These are phyloP conservation scores for Parastagonospora nodorum DNA, from an alignment of 2,329 filamentous ascomycete species.

Conservation along the genomic window DNA sequence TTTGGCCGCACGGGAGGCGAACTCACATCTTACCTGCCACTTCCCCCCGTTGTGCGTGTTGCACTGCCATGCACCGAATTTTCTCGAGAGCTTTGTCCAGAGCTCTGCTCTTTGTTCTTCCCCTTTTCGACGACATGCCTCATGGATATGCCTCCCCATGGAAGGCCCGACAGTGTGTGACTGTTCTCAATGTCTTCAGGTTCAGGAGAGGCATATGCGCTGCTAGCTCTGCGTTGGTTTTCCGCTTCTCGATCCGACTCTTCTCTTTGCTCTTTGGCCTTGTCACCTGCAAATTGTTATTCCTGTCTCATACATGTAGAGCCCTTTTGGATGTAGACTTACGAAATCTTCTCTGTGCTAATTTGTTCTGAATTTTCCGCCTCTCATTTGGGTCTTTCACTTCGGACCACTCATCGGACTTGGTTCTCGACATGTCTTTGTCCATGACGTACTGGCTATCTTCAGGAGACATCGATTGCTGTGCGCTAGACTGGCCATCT, in stretches of 20 bases:
- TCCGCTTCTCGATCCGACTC: slow-evolving; percentile 65
- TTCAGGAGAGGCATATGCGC: slow-evolving; percentile 66
- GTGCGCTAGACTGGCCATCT: slow-evolving; percentile 16
- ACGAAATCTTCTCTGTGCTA: slow-evolving; percentile 79
- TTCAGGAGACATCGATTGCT: slow-evolving; percentile 20
- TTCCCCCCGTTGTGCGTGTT: slow-evolving; percentile 43
- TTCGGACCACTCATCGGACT: slow-evolving; percentile 69
- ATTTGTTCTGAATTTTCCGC: slow-evolving; percentile 75
- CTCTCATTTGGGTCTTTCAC: slow-evolving; percentile 73
- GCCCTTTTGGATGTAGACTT: slow-evolving; percentile 43
- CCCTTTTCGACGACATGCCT: slow-evolving; percentile 55
- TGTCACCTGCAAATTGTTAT: slow-evolving; percentile 62
- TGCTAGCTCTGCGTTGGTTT: slow-evolving; percentile 67
- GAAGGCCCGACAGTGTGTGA: slow-evolving; percentile 66
- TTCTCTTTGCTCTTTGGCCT: slow-evolving; percentile 70
- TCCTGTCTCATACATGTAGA: not conserved
- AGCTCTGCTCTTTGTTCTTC: slow-evolving; percentile 52
- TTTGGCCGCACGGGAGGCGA: slow-evolving; percentile 15
- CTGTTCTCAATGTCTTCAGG: slow-evolving; percentile 60
- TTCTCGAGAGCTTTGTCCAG: slow-evolving; percentile 47
- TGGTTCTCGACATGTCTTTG: slow-evolving; percentile 22
- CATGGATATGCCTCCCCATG: slow-evolving; percentile 73
- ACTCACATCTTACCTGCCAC: slow-evolving; percentile 48
- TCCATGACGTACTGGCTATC: slow-evolving; percentile 1
- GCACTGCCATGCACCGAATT: slow-evolving; percentile 46